Percentiles rank a stretch among this genome's conserved stretches.
phyloP scores from a whole-genome alignment of 345 rosid species.

The Corchorus capsularis region DNA sequence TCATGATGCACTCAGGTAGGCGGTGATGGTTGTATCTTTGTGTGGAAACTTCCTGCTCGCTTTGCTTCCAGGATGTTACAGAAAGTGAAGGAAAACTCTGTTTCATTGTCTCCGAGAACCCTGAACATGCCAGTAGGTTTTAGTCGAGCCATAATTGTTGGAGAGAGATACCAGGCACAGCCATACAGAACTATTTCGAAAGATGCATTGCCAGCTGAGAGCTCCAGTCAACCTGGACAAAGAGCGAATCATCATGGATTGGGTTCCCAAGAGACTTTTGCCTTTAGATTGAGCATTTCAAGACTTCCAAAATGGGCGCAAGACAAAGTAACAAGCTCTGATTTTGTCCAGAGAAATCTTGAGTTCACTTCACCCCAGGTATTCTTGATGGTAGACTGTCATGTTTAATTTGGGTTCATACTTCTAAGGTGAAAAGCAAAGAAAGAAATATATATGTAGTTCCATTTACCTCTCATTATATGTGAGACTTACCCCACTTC shows the following conservation, averaged over 20 bases:
- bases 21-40: slow-evolving; percentile 76
- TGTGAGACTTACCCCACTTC: neutral
- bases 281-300: slow-evolving; percentile 75
- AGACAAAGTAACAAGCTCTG: slow-evolving; percentile 48
- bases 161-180: slow-evolving; percentile 44
- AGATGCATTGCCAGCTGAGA: slow-evolving; percentile 27
- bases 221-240: slow-evolving; percentile 25
- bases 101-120: slow-evolving; percentile 44
- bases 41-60: slow-evolving; percentile 70
- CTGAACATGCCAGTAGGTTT: slow-evolving; percentile 37
- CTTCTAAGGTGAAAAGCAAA: neutral
- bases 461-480: neutral
- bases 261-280: slow-evolving; percentile 49
- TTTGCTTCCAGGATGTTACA: slow-evolving; percentile 57
- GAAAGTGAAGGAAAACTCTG: slow-evolving; percentile 45
- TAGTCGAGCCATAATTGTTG: slow-evolving; percentile 34
- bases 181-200: slow-evolving; percentile 26
- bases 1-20: slow-evolving; percentile 53
- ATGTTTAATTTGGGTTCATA: slow-evolving; percentile 20
- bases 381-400: slow-evolving; percentile 28
- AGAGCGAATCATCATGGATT: slow-evolving; percentile 29
- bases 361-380: slow-evolving; percentile 53
- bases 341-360: slow-evolving; percentile 32
- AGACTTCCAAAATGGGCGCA: slow-evolving; percentile 93
- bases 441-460: neutral